Evolutionary conservation across 768 basidiomycete genomes (phyloP), one percentile per base, ranked within the genome.

Genomic region (Russula olivacea): DNA sequence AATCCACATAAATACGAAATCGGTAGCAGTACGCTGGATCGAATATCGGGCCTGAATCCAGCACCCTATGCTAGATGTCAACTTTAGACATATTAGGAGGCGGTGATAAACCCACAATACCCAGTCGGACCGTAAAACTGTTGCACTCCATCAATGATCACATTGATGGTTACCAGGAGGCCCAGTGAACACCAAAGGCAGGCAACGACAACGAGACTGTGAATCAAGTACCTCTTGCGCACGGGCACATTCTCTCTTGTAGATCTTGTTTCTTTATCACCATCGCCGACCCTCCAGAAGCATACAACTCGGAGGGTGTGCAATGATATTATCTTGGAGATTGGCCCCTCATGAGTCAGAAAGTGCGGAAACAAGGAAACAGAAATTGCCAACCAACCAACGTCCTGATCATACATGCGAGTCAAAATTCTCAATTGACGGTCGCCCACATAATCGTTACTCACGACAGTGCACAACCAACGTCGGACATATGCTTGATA

Each of bases 1-100:
- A 2, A 76, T 49, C 81, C 82, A 83, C 32, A 82, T 69, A 76
- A 80, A 81, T 6, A 78, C 66, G 58, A 82, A 83, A 61, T 81
- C 81, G 1, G 80, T 73, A 6, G 74, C 74, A 36, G 81, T 77
- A 50, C 74, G 74, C 61, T 81, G 76, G 11, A 68, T 68, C 12
- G 67, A 66, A 65, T 72, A 79, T 0, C 69, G 58, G 12, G 70
- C 60, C 3, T 67, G 64, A 38, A 83, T 81, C 81, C 82, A 83
- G 64, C 82, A 82, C 81, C 81, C 80, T 81, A 30, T 51, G 21
- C 40, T 17, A n/a, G n/a, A 3, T 34, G 17, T 58, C 40, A 45
- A 11, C 38, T 14, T 28, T 14, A 19, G 23, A 11, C 12, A 3
- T 14, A 25, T 4, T 12, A 38, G 21, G 15, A 17, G 12, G 11